Evolutionary conservation across 2,329 filamentous ascomycete genomes (phyloP).

Genomic region (Didymella glomerata): DNA sequence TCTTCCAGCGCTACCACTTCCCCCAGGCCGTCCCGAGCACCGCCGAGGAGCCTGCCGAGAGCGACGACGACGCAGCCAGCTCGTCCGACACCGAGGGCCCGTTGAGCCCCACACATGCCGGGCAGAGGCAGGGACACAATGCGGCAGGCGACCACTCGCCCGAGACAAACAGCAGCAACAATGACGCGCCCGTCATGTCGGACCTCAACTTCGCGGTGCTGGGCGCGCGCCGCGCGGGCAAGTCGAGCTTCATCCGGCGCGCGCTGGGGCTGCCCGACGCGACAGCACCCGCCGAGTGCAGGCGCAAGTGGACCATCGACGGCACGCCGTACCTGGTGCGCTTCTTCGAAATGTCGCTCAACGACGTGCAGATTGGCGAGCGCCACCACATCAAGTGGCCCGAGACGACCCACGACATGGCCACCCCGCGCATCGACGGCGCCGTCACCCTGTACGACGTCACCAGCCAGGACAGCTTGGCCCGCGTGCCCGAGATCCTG

Average conservation of each 20-base stretch:
- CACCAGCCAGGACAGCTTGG: conserved; percentile 77
- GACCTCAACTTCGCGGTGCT: conserved; percentile 68
- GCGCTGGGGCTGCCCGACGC: conserved; percentile 63
- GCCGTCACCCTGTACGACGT: conserved; percentile 90
- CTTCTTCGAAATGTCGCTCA: conserved; percentile 64
- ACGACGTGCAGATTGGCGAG: conserved; percentile 61
- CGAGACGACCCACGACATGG: conserved; percentile 66
- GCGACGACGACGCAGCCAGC: conserved; percentile 38
- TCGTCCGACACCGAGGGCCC: conserved; percentile 52
- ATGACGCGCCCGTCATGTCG: conserved; percentile 51
- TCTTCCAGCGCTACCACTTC: conserved; percentile 55
- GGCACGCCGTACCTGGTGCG: conserved; percentile 65
- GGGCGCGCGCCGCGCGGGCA: conserved; percentile 63
- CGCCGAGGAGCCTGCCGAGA: conserved; percentile 34
- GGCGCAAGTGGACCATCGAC: conserved; percentile 66
- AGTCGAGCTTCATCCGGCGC: conserved; percentile 66
- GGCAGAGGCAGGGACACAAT: conserved; percentile 6
- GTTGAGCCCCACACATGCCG: conserved; percentile 47
- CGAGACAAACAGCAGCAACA: conserved; percentile 31
- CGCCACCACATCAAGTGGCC: conserved; percentile 66
- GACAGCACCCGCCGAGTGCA: conserved; percentile 53
- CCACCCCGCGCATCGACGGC: conserved; percentile 80
- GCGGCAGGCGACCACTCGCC: conserved; percentile 1
- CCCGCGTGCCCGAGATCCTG: conserved; percentile 76
- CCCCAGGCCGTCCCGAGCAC: conserved; percentile 35